phyloP scores from a whole-genome alignment of 1,139 yeast genomes.

The Lodderomyces oxycetoniae region DNA sequence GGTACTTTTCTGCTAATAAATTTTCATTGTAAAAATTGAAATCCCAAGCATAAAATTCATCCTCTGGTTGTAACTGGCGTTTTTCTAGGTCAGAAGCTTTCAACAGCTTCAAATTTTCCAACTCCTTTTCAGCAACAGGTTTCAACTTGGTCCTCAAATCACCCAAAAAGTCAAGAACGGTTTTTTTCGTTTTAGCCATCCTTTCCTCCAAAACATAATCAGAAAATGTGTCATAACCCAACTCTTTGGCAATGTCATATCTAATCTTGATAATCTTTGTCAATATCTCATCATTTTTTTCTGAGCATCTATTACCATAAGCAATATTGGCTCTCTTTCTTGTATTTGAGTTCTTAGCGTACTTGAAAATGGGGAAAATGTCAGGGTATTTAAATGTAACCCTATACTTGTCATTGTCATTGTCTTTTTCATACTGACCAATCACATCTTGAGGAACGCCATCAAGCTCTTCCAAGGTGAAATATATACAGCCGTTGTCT shows the following conservation, averaged over 20 bases:
- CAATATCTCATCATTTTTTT: slow-evolving; percentile 58
- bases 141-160: slow-evolving; percentile 56
- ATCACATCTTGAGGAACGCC: slow-evolving; percentile 70
- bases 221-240: slow-evolving; percentile 66
- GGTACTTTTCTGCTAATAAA: slow-evolving; percentile 60
- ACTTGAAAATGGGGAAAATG: slow-evolving; percentile 67
- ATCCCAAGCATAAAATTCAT: slow-evolving; percentile 68
- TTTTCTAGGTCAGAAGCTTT: slow-evolving; percentile 50
- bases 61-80: slow-evolving; percentile 38
- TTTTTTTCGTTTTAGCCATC: slow-evolving; percentile 68
- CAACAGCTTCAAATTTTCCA: slow-evolving; percentile 42
- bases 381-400: slow-evolving; percentile 83
- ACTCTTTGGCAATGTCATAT: slow-evolving; percentile 52
- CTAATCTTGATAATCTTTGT: slow-evolving; percentile 57
- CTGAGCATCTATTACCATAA: slow-evolving; percentile 60
- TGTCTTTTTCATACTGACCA: slow-evolving; percentile 49
- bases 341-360: slow-evolving; percentile 59
- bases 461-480: slow-evolving; percentile 59
- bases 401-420: slow-evolving; percentile 48
- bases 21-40: slow-evolving; percentile 59
- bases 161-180: slow-evolving; percentile 54
- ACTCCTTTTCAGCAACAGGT: slow-evolving; percentile 57
- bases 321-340: slow-evolving; percentile 63
- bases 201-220: slow-evolving; percentile 68
- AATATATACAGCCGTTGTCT: slow-evolving; percentile 56